A percentile compares a stretch with the other conserved stretches of the same genome.
Conservation (phyloP, 495 filamentous ascomycete species). For the Neurospora sp. region DNA sequence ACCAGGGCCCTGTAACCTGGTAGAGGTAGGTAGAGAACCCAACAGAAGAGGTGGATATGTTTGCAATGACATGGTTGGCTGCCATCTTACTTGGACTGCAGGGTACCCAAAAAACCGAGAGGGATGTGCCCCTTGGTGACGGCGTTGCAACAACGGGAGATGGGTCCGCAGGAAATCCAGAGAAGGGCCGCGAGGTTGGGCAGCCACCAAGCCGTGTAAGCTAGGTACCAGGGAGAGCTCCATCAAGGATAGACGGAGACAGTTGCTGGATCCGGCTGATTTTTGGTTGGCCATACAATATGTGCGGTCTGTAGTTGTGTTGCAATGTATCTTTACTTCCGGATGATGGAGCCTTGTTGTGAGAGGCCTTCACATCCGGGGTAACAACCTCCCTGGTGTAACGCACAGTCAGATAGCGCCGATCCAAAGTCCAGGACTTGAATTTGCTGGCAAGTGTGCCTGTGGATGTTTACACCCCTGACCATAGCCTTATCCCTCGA, state of each 20-base stretch:
- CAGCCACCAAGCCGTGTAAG: slow-evolving; percentile 1
- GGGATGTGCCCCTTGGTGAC: background rate
- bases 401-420: background rate
- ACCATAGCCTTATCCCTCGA: background rate
- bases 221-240: background rate
- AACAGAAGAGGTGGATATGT: background rate
- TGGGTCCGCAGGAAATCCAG: background rate
- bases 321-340: background rate
- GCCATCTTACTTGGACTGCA: slow-evolving; percentile 9
- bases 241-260: slow-evolving; percentile 1
- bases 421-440: background rate
- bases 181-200: slow-evolving; percentile 11
- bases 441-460: background rate
- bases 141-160: slow-evolving; percentile 4
- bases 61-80: slow-evolving; percentile 8
- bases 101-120: background rate
- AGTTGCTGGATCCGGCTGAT: background rate
- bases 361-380: background rate
- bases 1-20: background rate
- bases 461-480: background rate
- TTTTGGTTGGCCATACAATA: slow-evolving; percentile 2
- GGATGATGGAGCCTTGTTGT: background rate
- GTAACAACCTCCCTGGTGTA: background rate
- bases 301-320: background rate
- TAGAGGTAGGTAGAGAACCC: background rate